phyloP scores from a whole-genome alignment of 139 green algal genomes.

The Edaphochlamys debaryana region DNA sequence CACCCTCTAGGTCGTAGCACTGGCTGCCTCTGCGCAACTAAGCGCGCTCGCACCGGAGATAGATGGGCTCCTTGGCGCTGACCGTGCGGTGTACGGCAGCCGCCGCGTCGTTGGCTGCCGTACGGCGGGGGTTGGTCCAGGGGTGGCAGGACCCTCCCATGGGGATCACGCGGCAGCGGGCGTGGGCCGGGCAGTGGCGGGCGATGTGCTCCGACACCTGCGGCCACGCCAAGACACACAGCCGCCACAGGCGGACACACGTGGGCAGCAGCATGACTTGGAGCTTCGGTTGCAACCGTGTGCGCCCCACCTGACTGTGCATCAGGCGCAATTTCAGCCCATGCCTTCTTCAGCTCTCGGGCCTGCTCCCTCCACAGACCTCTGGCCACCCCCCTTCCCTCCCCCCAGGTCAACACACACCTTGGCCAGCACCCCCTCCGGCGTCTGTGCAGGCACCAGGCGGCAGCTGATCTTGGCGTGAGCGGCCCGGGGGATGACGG shows the following conservation, averaged over 20 bases:
- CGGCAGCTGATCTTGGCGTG: constrained; percentile 70
- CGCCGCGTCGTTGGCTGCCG: constrained; percentile 52
- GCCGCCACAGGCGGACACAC: not conserved
- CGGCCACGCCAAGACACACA: too few species aligned
- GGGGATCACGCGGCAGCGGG: constrained; percentile 58
- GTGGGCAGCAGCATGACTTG: not conserved
- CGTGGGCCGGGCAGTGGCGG: constrained; percentile 44
- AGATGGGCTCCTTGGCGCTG: constrained; percentile 49
- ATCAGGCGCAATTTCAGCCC: not conserved
- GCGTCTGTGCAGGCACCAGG: constrained; percentile 23
- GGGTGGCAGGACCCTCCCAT: constrained; percentile 62
- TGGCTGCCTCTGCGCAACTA: not conserved
- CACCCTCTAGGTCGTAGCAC: not conserved
- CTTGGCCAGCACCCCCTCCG: not conserved
- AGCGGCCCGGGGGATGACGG: constrained; percentile 61
- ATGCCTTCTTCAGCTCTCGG: not conserved
- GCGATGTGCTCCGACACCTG: constrained; percentile 51
- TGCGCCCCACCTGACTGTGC: not conserved
- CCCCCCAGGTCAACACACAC: not conserved
- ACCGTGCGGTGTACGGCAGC: constrained; percentile 54
- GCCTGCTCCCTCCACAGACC: too few species aligned
- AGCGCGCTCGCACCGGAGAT: constrained; percentile 17
- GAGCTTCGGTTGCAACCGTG: not conserved
- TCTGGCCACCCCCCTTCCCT: not conserved
- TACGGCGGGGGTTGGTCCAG: constrained; percentile 51